Conservation (phyloP, 306 rosid genomes). For the Sicyos edulis region DNA sequence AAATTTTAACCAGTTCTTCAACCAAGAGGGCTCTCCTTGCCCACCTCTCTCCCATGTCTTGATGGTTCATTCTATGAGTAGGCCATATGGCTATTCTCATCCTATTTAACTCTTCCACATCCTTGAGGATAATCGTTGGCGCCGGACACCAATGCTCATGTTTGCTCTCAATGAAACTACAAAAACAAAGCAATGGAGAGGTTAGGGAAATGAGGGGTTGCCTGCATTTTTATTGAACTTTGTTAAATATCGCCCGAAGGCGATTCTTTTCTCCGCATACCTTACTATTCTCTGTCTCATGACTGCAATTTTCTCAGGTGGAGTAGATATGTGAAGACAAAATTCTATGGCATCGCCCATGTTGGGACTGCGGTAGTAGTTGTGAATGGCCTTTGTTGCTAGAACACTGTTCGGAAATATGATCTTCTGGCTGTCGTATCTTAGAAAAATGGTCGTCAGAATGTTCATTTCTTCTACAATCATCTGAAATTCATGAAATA, state of each 20-base stretch:
- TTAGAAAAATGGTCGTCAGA: no score
- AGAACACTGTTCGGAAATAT: constrained; percentile 64
- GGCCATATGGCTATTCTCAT: constrained; percentile 61
- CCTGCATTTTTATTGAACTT: neutral
- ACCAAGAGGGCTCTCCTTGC: constrained; percentile 52
- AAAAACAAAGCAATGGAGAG: neutral
- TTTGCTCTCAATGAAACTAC: constrained; percentile 76
- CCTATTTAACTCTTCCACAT: constrained; percentile 48
- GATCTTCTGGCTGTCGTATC: constrained; percentile 49
- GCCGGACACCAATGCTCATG: constrained; percentile 82
- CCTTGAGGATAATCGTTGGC: constrained; percentile 56
- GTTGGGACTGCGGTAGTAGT: constrained; percentile 92
- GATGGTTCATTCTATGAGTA: constrained; percentile 75
- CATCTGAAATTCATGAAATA: no score
- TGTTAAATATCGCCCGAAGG: neutral
- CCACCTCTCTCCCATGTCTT: constrained; percentile 82
- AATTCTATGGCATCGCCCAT: constrained; percentile 78
- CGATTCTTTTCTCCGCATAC: constrained; percentile 25
- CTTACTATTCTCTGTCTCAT: constrained; percentile 55
- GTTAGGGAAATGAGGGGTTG: neutral
- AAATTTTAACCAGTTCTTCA: constrained; percentile 70
- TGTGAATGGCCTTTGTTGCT: constrained; percentile 56
- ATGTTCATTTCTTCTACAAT: no score
- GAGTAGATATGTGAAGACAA: constrained; percentile 63
- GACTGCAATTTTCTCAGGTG: constrained; percentile 52